Evolutionary conservation across 2,329 filamentous ascomycete genomes (phyloP).

Genomic region (Apiospora kogelbergensis): DNA sequence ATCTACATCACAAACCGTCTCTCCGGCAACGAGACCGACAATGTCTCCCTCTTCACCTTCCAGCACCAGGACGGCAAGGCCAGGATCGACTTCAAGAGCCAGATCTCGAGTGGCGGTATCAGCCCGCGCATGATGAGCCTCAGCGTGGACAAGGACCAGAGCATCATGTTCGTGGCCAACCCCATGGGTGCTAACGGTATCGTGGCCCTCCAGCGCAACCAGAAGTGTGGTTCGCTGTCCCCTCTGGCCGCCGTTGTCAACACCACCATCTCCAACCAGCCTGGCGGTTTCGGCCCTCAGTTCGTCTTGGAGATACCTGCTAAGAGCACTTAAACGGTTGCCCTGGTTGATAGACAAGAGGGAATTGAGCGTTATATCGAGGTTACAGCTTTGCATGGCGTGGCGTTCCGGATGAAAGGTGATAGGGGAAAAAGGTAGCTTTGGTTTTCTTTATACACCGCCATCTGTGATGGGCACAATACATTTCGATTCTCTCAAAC

Average conservation of each 20-base stretch:
- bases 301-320: slow-evolving; percentile 26
- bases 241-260: slow-evolving; percentile 20
- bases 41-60: slow-evolving; percentile 46
- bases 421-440: neutral
- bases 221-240: slow-evolving; percentile 20
- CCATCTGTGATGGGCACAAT: neutral
- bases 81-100: slow-evolving; percentile 21
- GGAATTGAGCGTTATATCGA: neutral
- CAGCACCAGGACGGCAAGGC: slow-evolving; percentile 18
- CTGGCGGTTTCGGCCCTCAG: slow-evolving; percentile 25
- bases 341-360: neutral
- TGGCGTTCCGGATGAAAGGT: neutral
- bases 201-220: slow-evolving; percentile 36
- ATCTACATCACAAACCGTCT: slow-evolving; percentile 54
- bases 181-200: slow-evolving; percentile 41
- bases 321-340: neutral
- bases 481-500: neutral
- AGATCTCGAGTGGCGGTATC: slow-evolving; percentile 26
- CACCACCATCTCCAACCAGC: slow-evolving; percentile 16
- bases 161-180: slow-evolving; percentile 47
- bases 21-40: slow-evolving; percentile 45
- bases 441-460: neutral
- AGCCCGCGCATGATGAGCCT: slow-evolving; percentile 49
- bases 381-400: neutral
- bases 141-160: slow-evolving; percentile 29